Base-by-base conservation (phyloP, 2,329 filamentous ascomycete species). In the Colletotrichum caudatum region DNA sequence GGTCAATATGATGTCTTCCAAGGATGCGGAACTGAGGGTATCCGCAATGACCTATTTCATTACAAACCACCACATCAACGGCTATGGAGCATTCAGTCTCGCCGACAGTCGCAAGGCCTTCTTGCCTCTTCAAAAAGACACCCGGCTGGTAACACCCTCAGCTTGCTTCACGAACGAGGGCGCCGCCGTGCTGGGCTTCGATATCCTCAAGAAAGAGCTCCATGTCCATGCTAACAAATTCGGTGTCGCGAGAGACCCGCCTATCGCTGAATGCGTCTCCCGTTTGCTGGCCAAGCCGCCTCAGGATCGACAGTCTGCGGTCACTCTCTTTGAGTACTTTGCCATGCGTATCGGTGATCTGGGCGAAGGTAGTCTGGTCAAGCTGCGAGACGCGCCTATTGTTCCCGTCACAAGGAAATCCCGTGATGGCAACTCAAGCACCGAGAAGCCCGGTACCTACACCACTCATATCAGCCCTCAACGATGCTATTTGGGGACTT, bases 21-120 rank as follows among this genome's bases (percentile, higher is more conserved):
- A 89, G 77, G 80, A 91, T 80, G 74, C 84, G 73, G 76, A 78
- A 11, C 82, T 94, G 50, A 90, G 94, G 72, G 86, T 89, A 54
- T 90, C 89, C 68, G 89, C 94, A 0, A 89, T 97, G 85, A 87
- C 88, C 2, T 98, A 97, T 80, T 97, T 94, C 79, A 89, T 97
- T 66, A 86, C 89, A 39, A 93, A 95, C 76, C 92, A 95, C 79
- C 90, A 93, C 74, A 87, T 87, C 39, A 94, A 98, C 76, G 88
- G 89, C 1, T 98, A 99, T 79, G 86, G 83, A 1, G 82, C 83
- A 2, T 93, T 90, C 78, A 87, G 90, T 74, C 86, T 92, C 65
- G 84, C 84, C 18, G 79, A 81, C 23, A 86, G 87, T 20, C 84
- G 81, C 35, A 87, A 87, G 72, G 82, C 88, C 1, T 93, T 94